These are phyloP conservation scores for Termitomyces sp. DNA, from an alignment of 768 basidiomycete genomes.

Conservation along the genomic window DNA sequence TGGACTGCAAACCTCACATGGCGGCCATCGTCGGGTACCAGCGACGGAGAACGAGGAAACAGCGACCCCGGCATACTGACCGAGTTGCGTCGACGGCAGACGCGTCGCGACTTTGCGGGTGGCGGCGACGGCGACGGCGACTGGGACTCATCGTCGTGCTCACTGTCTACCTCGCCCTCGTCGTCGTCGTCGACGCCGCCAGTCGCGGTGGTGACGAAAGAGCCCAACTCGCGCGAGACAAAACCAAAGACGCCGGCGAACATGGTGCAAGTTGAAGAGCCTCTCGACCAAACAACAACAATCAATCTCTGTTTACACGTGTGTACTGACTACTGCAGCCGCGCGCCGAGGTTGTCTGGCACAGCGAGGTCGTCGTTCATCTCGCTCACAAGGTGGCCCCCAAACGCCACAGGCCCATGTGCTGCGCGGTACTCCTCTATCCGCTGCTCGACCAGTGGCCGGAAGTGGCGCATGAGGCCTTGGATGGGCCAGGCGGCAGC, in stretches of 20 bases:
- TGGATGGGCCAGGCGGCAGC: constrained; percentile 99
- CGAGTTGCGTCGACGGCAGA: constrained; percentile 28
- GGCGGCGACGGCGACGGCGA: neutral
- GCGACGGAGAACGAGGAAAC: constrained; percentile 68
- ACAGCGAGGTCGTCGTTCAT: constrained; percentile 66
- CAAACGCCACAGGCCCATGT: constrained; percentile 85
- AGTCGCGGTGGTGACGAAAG: constrained; percentile 65
- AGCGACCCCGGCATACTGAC: constrained; percentile 77
- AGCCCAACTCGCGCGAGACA: constrained; percentile 65
- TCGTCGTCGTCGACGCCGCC: constrained; percentile 27
- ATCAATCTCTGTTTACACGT: neutral
- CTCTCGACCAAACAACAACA: constrained; percentile 2
- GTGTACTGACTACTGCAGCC: constrained; percentile 17
- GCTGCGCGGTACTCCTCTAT: constrained; percentile 70
- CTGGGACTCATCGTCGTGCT: neutral
- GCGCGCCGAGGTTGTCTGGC: constrained; percentile 69
- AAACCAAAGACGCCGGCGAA: constrained; percentile 64
- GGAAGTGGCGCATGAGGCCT: constrained; percentile 96
- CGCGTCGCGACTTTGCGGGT: constrained; percentile 7
- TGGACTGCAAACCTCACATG: constrained; percentile 36
- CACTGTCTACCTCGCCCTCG: neutral
- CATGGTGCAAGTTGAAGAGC: too few species aligned
- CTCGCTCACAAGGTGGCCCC: constrained; percentile 68
- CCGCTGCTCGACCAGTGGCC: constrained; percentile 89
- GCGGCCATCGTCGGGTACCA: constrained; percentile 36